Conservation (phyloP, 2,329 filamentous ascomycete species). For the Alternaria sp. region DNA sequence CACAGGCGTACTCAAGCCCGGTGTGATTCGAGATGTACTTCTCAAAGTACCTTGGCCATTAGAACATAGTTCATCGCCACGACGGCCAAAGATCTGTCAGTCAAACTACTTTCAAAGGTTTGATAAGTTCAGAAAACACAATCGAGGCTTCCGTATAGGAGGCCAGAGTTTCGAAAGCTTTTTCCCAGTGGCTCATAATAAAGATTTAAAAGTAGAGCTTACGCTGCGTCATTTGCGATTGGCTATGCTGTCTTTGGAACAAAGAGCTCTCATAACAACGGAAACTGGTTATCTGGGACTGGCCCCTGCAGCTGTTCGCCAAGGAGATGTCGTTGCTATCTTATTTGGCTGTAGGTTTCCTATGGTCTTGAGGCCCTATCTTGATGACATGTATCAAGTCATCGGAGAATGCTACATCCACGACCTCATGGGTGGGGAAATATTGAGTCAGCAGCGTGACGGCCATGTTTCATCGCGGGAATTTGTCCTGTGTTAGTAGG, state of each 20-base stretch:
- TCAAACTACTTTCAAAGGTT: neutral
- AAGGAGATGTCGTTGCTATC: neutral
- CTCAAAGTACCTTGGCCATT: too few species aligned
- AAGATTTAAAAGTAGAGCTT: fast-evolving
- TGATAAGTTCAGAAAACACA: neutral
- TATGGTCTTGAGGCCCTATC: neutral
- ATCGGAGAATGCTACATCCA: neutral
- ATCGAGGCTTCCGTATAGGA: neutral
- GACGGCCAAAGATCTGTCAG: neutral
- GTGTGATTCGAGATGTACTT: too few species aligned
- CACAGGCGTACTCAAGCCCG: neutral
- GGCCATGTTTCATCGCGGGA: neutral
- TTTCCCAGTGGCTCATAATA: neutral
- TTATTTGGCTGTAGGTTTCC: neutral
- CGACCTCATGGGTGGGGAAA: neutral
- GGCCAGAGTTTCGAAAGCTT: neutral
- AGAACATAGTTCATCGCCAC: too few species aligned
- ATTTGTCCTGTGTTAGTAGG: neutral
- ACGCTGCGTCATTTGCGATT: neutral
- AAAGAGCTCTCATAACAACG: neutral
- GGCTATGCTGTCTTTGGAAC: neutral
- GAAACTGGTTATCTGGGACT: neutral
- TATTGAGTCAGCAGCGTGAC: neutral
- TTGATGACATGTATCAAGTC: neutral
- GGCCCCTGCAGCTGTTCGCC: neutral